Percentiles rank a stretch among this genome's conserved stretches.
phyloP scores from a whole-genome alignment of 140 eudicot genomes.

The Oenanthe javanica region DNA sequence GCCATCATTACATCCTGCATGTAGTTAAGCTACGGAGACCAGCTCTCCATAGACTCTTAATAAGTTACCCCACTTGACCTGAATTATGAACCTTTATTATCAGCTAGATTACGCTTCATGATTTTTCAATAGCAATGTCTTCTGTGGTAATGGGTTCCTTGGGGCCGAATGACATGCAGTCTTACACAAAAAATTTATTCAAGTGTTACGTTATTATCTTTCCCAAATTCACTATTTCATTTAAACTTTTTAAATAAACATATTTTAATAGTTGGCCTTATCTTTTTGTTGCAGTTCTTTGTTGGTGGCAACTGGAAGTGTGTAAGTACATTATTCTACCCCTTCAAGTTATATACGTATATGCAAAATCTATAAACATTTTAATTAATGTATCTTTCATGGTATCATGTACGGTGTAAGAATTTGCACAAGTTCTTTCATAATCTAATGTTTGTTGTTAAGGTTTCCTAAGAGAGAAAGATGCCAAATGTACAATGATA shows the following conservation, averaged over 20 bases:
- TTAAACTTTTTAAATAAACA: background rate
- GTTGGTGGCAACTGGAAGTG: conserved; percentile 99
- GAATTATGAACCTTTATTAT: background rate
- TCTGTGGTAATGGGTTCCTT: background rate
- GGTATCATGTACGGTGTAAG: background rate
- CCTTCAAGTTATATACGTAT: background rate
- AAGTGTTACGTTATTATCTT: background rate
- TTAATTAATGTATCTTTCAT: background rate
- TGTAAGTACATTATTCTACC: conserved; percentile 52
- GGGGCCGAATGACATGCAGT: background rate
- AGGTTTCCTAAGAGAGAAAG: background rate
- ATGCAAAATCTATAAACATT: background rate
- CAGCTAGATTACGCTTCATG: background rate
- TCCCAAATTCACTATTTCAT: background rate
- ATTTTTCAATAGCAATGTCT: background rate
- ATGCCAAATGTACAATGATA: background rate
- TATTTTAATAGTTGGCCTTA: background rate
- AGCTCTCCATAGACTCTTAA: too few relatives aligned
- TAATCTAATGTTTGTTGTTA: background rate
- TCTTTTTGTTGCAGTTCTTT: conserved; percentile 70
- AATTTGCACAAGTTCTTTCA: background rate
- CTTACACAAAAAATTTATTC: background rate
- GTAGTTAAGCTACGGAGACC: background rate
- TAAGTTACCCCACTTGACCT: background rate
- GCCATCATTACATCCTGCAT: background rate